Conservation (phyloP, 148 eudicot genomes). For the Rhododendron kiyosumense region DNA sequence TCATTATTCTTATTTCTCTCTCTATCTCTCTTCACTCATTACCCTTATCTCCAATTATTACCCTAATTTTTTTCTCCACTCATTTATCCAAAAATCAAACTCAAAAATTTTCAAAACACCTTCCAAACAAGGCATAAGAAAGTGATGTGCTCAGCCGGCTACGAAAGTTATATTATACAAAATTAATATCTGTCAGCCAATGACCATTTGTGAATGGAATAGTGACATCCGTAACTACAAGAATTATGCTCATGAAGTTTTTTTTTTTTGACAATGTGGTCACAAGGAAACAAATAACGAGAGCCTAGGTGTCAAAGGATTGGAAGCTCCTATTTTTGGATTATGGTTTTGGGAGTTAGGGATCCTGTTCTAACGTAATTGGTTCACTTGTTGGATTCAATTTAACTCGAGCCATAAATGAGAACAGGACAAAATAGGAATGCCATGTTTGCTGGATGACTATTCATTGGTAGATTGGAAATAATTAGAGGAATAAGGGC, state of each 20-base stretch:
- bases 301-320: not conserved
- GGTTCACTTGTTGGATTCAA: not conserved
- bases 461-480: not conserved
- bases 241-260: not conserved
- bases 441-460: not conserved
- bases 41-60: too few relatives aligned
- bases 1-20: too few relatives aligned
- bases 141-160: not conserved
- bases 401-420: not conserved
- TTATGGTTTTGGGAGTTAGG: not conserved
- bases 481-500: not conserved
- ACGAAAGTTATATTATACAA: not conserved
- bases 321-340: not conserved
- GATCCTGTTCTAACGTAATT: not conserved
- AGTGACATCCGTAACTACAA: not conserved
- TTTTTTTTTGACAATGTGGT: not conserved
- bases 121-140: not conserved
- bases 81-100: too few relatives aligned
- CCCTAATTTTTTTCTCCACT: too few relatives aligned
- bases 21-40: too few relatives aligned
- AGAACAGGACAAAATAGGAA: conserved; percentile 3
- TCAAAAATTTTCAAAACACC: too few relatives aligned
- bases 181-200: not conserved
- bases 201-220: not conserved
- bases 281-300: not conserved